These are phyloP conservation scores for Psilocybe sp. DNA, from an alignment of 768 basidiomycete genomes.

Conservation along the genomic window DNA sequence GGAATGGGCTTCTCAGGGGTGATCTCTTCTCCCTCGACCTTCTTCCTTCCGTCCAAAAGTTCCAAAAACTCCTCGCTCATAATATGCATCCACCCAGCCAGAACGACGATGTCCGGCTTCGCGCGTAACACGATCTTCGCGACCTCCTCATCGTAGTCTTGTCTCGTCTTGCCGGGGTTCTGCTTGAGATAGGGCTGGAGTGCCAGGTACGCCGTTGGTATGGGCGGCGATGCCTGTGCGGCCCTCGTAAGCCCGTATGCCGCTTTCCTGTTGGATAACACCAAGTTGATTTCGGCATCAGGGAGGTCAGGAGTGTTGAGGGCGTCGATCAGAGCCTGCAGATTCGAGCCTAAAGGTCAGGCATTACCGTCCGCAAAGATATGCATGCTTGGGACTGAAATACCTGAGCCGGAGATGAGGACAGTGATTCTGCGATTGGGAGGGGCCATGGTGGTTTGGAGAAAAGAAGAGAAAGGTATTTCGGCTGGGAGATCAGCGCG, in stretches of 20 bases:
- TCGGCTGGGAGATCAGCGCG: no score
- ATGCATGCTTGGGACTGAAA: constrained; percentile 11
- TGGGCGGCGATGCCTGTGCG: constrained; percentile 61
- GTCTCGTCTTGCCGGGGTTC: constrained; percentile 67
- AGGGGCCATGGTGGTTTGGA: constrained; percentile 11
- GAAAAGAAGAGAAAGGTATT: not conserved
- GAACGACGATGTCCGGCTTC: constrained; percentile 80
- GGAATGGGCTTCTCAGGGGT: constrained; percentile 43
- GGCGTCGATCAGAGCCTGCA: constrained; percentile 94
- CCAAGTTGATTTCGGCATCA: constrained; percentile 67
- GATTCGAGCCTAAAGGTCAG: constrained; percentile 72
- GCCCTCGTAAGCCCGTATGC: constrained; percentile 91
- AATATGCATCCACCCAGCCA: constrained; percentile 99
- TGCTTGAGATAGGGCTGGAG: constrained; percentile 81
- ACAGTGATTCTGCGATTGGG: constrained; percentile 36
- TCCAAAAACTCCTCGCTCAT: constrained; percentile 80
- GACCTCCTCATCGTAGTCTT: constrained; percentile 84
- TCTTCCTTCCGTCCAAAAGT: constrained; percentile 45
- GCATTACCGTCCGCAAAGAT: constrained; percentile 6
- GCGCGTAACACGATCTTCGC: constrained; percentile 62
- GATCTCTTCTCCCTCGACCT: constrained; percentile 31
- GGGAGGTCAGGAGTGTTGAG: constrained; percentile 73
- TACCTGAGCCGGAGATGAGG: constrained; percentile 56
- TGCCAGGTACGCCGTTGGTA: constrained; percentile 79
- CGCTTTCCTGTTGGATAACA: constrained; percentile 89